phyloP scores from a whole-genome alignment of 164 flowering plant species.

The Aristolochia fimbriata region DNA sequence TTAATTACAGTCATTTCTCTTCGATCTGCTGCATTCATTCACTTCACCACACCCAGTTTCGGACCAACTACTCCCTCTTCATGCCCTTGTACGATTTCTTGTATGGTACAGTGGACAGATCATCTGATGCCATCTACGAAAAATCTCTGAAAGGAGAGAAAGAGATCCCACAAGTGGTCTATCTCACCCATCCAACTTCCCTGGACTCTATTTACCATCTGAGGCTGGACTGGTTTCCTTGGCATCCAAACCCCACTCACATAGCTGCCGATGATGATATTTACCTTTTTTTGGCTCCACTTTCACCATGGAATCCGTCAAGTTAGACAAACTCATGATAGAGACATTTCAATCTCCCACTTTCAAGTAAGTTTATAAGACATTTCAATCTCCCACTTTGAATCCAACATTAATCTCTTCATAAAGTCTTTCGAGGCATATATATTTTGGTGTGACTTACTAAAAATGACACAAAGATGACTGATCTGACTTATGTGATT shows the following conservation, averaged over 20 bases:
- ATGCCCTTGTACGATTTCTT: constrained; percentile 53
- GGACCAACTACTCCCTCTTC: constrained; percentile 43
- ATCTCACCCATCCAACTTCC: constrained; percentile 43
- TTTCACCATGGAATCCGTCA: constrained; percentile 41
- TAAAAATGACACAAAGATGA: too few relatives aligned
- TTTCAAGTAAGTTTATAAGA: constrained; percentile 29
- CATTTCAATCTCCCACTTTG: too few relatives aligned
- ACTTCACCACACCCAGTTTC: constrained; percentile 40
- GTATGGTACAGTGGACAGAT: constrained; percentile 43
- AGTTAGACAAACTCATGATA: constrained; percentile 28
- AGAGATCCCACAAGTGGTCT: constrained; percentile 36
- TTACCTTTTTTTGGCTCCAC: constrained; percentile 36
- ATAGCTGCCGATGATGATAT: constrained; percentile 18
- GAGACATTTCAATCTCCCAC: constrained; percentile 51
- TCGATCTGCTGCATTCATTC: too few relatives aligned
- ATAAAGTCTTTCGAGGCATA: too few relatives aligned
- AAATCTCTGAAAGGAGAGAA: constrained; percentile 18
- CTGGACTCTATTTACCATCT: constrained; percentile 43
- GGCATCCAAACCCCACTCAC: constrained; percentile 55
- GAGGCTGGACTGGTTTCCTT: constrained; percentile 28
- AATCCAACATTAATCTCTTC: too few relatives aligned
- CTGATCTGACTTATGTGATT: not conserved
- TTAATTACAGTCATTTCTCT: too few relatives aligned
- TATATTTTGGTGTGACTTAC: too few relatives aligned
- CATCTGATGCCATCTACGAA: constrained; percentile 29